These are phyloP conservation scores for Juglanconis sp. DNA, from an alignment of 2,329 filamentous ascomycete species.

Conservation along the genomic window DNA sequence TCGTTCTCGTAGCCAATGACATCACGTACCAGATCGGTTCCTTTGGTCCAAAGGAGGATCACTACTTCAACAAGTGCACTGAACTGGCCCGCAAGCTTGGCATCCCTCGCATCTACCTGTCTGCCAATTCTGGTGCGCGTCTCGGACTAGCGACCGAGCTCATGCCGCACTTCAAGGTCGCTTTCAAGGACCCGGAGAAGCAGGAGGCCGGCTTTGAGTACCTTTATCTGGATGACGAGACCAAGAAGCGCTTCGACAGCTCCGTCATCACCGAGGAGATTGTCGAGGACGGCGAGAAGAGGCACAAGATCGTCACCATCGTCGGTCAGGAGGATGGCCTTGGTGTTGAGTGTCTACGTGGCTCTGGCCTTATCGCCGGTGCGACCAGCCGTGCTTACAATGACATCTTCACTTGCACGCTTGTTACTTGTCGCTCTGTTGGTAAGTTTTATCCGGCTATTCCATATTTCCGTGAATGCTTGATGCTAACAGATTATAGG, in stretches of 20 bases:
- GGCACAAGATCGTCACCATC: conserved; percentile 91
- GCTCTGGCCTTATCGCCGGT: conserved; percentile 96
- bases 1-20: conserved; percentile 97
- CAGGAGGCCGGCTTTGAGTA: conserved; percentile 94
- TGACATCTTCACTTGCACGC: conserved; percentile 96
- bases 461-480: neutral
- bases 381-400: conserved; percentile 96
- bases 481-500: conserved; percentile 43
- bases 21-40: conserved; percentile 99
- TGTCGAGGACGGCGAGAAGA: conserved; percentile 80
- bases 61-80: conserved; percentile 99
- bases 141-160: conserved; percentile 95
- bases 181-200: conserved; percentile 82
- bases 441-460: conserved; percentile 49
- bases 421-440: conserved; percentile 96
- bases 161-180: conserved; percentile 94
- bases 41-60: conserved; percentile 93
- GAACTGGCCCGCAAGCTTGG: conserved; percentile 91
- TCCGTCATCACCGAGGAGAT: conserved; percentile 87
- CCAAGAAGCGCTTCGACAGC: conserved; percentile 83
- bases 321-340: conserved; percentile 92
- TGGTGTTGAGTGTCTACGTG: conserved; percentile 94
- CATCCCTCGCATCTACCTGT: conserved; percentile 95
- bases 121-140: conserved; percentile 96
- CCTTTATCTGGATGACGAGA: conserved; percentile 83